These are phyloP conservation scores for Pseudonitzschia pungens DNA, from an alignment of 108 stramenopile species.

Conservation along the genomic window DNA sequence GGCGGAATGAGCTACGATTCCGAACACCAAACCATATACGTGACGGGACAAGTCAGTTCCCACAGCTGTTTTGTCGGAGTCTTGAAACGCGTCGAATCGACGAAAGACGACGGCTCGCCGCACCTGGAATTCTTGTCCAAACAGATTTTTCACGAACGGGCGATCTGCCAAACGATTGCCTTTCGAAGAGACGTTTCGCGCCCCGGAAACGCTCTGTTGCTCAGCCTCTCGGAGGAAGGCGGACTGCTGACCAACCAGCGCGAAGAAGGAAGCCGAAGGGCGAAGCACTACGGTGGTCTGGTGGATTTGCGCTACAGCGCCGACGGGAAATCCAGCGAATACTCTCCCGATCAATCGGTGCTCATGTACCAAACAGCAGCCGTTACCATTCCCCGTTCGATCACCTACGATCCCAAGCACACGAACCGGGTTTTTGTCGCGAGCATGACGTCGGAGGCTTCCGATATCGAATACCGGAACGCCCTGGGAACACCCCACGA, in stretches of 20 bases:
- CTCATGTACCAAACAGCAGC: conserved; percentile 8
- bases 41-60: conserved; percentile 35
- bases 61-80: conserved; percentile 30
- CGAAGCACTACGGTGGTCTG: conserved; percentile 32
- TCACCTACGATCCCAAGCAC: conserved; percentile 4
- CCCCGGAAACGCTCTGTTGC: conserved; percentile 5
- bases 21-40: conserved; percentile 18
- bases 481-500: conserved; percentile 1
- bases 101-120: not conserved
- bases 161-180: conserved; percentile 32
- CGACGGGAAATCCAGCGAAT: conserved; percentile 10
- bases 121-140: conserved; percentile 25
- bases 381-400: conserved; percentile 8
- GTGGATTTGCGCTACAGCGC: conserved; percentile 13
- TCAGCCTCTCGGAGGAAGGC: conserved; percentile 32
- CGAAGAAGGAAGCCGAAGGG: conserved; percentile 20
- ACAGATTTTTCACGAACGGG: conserved; percentile 21
- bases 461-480: not conserved
- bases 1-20: conserved; percentile 30
- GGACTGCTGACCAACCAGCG: conserved; percentile 31
- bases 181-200: not conserved
- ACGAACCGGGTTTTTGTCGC: conserved; percentile 18
- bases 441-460: conserved; percentile 1
- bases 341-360: conserved; percentile 1
- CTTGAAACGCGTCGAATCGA: conserved; percentile 11